These are phyloP conservation scores for Penicillium cataractarum DNA, from an alignment of 495 filamentous ascomycete genomes.

Conservation along the genomic window DNA sequence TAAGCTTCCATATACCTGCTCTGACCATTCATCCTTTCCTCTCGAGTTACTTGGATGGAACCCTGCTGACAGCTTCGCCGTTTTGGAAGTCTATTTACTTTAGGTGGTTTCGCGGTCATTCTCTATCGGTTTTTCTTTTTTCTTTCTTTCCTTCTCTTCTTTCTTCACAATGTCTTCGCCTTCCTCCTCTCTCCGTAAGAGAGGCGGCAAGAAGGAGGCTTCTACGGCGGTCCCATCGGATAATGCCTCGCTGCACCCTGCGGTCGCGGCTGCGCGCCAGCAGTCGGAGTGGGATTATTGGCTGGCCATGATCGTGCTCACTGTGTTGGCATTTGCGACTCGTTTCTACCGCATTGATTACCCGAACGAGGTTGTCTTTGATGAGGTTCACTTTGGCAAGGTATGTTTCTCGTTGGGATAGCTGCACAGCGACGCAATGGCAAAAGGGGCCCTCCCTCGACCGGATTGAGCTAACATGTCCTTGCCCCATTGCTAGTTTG, in stretches of 20 bases:
- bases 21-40: not conserved
- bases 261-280: slow-evolving; percentile 28
- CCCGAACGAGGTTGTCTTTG: slow-evolving; percentile 96
- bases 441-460: slow-evolving; percentile 13
- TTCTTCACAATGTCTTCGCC: slow-evolving; percentile 43
- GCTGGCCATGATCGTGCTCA: slow-evolving; percentile 77
- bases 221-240: slow-evolving; percentile 36
- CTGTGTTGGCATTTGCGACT: slow-evolving; percentile 81
- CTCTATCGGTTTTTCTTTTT: slow-evolving; percentile 21
- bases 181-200: slow-evolving; percentile 54
- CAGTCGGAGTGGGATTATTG: slow-evolving; percentile 81
- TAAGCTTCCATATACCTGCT: slow-evolving; percentile 12
- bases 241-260: slow-evolving; percentile 29
- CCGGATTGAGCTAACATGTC: slow-evolving; percentile 19
- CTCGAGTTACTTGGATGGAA: not conserved
- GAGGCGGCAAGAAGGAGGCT: slow-evolving; percentile 51
- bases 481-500: slow-evolving; percentile 62
- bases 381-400: slow-evolving; percentile 99
- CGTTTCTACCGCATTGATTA: slow-evolving; percentile 94
- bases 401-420: slow-evolving; percentile 49
- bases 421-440: slow-evolving; percentile 3
- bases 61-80: slow-evolving; percentile 14
- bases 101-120: slow-evolving; percentile 44
- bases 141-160: slow-evolving; percentile 13
- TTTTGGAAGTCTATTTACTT: slow-evolving; percentile 37